Conservation (phyloP, 371 early-diverging fungal genomes). For the Mucor circinelloides region DNA sequence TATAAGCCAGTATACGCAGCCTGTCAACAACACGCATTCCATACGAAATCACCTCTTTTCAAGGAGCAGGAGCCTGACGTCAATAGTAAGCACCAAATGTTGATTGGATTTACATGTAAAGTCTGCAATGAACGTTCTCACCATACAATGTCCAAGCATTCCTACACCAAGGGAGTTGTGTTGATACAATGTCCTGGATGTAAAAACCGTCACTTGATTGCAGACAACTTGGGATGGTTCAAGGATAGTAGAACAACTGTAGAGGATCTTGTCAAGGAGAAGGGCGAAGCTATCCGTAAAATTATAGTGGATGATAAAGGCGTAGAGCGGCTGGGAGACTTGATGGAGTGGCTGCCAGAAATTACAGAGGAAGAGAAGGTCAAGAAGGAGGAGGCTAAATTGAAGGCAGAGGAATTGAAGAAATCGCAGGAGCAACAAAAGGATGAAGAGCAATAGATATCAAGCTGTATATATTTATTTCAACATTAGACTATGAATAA, state of each 20-base stretch:
- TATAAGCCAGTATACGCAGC: neutral
- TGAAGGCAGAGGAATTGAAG: constrained; percentile 27
- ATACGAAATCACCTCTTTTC: neutral
- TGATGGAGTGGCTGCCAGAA: constrained; percentile 55
- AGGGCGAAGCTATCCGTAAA: constrained; percentile 74
- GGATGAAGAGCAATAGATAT: neutral
- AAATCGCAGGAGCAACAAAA: constrained; percentile 5
- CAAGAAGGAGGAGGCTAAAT: constrained; percentile 36
- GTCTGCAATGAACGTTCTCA: constrained; percentile 84
- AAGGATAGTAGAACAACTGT: constrained; percentile 72
- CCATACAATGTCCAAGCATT: constrained; percentile 89
- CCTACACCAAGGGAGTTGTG: constrained; percentile 91
- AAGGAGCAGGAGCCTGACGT: constrained; percentile 13
- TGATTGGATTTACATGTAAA: constrained; percentile 95
- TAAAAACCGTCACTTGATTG: constrained; percentile 91
- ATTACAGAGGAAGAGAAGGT: constrained; percentile 41
- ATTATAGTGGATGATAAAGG: constrained; percentile 48
- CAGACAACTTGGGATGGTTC: constrained; percentile 96
- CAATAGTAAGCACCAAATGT: constrained; percentile 62
- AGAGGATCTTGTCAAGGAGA: constrained; percentile 82
- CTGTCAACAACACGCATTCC: neutral
- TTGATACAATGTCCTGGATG: constrained; percentile 92
- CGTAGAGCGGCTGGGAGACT: constrained; percentile 28
- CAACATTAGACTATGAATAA: neutral
- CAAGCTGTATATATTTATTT: neutral